Conservation (phyloP, 2,329 filamentous ascomycete genomes). For the Alternaria postmessia region DNA sequence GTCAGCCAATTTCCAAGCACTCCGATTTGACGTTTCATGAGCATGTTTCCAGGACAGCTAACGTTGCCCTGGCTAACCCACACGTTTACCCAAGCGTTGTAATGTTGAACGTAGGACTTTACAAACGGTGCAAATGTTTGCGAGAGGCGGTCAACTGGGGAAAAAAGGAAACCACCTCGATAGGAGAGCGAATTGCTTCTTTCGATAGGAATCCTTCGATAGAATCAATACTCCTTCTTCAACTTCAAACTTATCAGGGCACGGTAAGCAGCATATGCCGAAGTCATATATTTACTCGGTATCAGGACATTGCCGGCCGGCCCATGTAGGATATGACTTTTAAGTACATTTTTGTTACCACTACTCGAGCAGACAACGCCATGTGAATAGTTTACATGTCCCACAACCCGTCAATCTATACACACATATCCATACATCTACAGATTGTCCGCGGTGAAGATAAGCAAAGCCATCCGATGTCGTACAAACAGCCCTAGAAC, state of each 20-base stretch:
- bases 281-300: neutral
- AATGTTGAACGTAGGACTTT: neutral
- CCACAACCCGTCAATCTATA: neutral
- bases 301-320: neutral
- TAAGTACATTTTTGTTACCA: neutral
- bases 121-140: neutral
- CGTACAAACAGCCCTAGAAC: slow-evolving; percentile 84
- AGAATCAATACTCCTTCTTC: neutral
- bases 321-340: slow-evolving; percentile 3
- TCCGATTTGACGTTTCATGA: neutral
- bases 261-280: neutral
- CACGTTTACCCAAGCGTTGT: neutral
- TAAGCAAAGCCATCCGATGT: slow-evolving; percentile 82
- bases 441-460: slow-evolving; percentile 89
- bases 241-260: neutral
- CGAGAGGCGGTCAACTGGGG: neutral
- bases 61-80: neutral
- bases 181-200: neutral
- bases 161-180: neutral
- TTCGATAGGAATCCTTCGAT: neutral
- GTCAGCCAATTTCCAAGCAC: neutral
- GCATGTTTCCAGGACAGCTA: neutral
- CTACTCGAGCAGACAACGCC: neutral
- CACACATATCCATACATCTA: slow-evolving; percentile 18
- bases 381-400: neutral